Percentiles rank a stretch among this genome's conserved stretches.
These are phyloP conservation scores for Kurtzmaniella quercitrusa DNA, from an alignment of 1,139 yeast genomes.

Conservation along the genomic window DNA sequence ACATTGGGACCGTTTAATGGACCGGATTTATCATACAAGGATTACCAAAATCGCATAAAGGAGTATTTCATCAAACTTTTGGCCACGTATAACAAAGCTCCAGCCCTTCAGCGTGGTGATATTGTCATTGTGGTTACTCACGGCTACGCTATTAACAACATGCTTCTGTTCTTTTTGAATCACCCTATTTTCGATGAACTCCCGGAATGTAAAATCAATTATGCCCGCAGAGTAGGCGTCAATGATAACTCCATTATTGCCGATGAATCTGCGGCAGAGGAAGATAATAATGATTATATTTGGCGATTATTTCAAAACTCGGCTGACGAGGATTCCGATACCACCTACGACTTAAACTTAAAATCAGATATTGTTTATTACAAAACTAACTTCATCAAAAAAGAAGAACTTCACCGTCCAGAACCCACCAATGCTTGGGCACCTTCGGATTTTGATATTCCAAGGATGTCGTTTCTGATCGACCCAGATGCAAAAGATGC, in stretches of 20 bases:
- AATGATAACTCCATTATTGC: slow-evolving; percentile 13
- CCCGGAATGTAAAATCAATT: slow-evolving; percentile 39
- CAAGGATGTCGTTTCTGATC: slow-evolving; percentile 3
- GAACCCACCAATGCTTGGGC: slow-evolving; percentile 8
- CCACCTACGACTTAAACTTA: slow-evolving; percentile 26
- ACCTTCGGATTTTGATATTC: slow-evolving; percentile 6
- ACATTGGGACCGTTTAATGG: slow-evolving; percentile 48
- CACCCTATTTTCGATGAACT: slow-evolving; percentile 47
- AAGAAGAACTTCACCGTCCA: slow-evolving; percentile 26
- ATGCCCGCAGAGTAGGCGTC: slow-evolving; percentile 21
- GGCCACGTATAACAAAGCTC: slow-evolving; percentile 44
- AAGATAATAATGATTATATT: slow-evolving; percentile 3
- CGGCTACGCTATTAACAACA: slow-evolving; percentile 41
- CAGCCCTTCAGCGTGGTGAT: slow-evolving; percentile 31
- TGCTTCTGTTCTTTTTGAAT: slow-evolving; percentile 38
- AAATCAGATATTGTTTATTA: slow-evolving; percentile 45
- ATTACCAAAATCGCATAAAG: slow-evolving; percentile 39
- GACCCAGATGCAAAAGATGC: not conserved
- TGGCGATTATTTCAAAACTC: slow-evolving; percentile 36
- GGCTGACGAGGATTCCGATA: slow-evolving; percentile 27
- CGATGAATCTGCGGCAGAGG: slow-evolving; percentile 6
- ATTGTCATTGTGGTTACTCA: slow-evolving; percentile 40
- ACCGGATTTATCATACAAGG: slow-evolving; percentile 38
- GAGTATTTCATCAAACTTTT: slow-evolving; percentile 39
- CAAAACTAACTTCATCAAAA: slow-evolving; percentile 41